phyloP scores from a whole-genome alignment of 768 basidiomycete genomes.

The Pleurotus tuber-regium region DNA sequence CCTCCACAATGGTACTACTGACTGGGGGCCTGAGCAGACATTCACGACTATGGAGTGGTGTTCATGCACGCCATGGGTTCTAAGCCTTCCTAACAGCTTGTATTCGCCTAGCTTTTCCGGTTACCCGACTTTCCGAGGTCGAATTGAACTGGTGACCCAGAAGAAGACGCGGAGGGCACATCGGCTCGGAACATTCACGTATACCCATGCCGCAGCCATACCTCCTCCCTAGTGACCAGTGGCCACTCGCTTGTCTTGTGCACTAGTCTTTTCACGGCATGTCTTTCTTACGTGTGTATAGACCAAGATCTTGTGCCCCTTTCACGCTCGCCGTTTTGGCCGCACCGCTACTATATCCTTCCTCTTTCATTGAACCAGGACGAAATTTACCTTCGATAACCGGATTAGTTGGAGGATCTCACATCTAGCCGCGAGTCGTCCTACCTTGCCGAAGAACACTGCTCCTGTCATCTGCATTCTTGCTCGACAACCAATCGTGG shows the following conservation, averaged over 20 bases:
- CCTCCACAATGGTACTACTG: neutral
- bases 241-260: too few relatives aligned
- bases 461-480: neutral
- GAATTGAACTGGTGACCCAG: neutral
- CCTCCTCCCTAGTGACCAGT: neutral
- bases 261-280: constrained; percentile 2
- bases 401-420: neutral
- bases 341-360: neutral
- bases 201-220: neutral
- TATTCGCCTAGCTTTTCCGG: neutral
- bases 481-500: neutral
- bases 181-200: neutral
- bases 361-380: neutral
- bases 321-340: neutral
- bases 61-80: neutral
- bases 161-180: neutral
- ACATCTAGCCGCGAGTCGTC: neutral
- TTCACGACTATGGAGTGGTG: neutral
- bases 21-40: neutral
- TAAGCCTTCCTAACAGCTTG: too few relatives aligned
- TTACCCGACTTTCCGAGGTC: neutral
- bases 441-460: neutral
- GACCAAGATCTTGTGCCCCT: too few relatives aligned
- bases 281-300: too few relatives aligned
- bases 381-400: neutral